Evolutionary conservation across 1,284 basidiomycete species (phyloP).

Genomic region (Ceratobasidium sp.): DNA sequence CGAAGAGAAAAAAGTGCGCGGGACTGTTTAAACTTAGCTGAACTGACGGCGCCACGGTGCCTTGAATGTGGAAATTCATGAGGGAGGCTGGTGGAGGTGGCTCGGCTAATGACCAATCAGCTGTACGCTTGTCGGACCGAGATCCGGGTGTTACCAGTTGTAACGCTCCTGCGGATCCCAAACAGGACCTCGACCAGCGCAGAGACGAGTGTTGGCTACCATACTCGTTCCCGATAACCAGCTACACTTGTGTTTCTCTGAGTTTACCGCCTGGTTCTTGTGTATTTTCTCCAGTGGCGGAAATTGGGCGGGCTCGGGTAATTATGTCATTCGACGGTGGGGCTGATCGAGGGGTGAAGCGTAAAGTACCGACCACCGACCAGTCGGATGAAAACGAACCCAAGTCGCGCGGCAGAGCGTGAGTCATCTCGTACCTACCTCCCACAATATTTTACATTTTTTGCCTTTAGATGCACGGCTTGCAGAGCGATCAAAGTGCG

Average conservation of each 20-base stretch:
- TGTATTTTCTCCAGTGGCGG: background rate
- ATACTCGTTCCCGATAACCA: conserved; percentile 9
- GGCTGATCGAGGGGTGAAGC: conserved; percentile 41
- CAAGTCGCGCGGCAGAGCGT: conserved; percentile 41
- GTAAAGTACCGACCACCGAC: conserved; percentile 43
- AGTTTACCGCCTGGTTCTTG: background rate
- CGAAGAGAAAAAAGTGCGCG: no score
- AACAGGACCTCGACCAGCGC: conserved; percentile 9
- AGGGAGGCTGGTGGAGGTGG: no score
- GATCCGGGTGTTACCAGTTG: conserved; percentile 13
- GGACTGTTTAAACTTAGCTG: no score
- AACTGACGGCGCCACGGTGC: no score
- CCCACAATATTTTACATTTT: background rate
- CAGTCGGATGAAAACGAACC: conserved; percentile 41
- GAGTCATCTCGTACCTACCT: background rate
- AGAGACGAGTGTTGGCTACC: background rate
- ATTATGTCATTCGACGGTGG: conserved; percentile 39
- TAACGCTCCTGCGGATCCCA: conserved; percentile 17
- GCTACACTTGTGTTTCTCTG: background rate
- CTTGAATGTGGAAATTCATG: no score
- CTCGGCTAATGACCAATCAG: no score
- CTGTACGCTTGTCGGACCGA: background rate
- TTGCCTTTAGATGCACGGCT: conserved; percentile 31
- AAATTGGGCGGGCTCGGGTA: background rate
- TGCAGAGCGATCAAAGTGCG: conserved; percentile 40